Base-by-base conservation (phyloP, 352 stramenopile species). In the Aphanomyces astaci region DNA sequence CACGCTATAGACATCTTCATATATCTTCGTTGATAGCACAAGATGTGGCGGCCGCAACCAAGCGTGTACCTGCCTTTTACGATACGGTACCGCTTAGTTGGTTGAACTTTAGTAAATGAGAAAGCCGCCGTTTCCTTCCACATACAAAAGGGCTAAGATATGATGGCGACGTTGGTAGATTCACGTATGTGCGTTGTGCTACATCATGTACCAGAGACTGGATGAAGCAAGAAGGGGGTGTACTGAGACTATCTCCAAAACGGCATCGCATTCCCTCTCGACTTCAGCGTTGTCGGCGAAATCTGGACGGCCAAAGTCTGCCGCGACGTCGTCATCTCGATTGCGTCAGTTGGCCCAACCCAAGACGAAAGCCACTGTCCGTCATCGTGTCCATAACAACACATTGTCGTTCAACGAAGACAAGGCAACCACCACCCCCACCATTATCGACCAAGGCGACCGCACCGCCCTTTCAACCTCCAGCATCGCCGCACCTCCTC, bases 131-230 rank as follows among this genome's bases (percentile, higher is more conserved):
- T n/a, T n/a, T n/a, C n/a, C 39, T 46, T 46, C 39, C 39, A 46
- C 9, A 17, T n/a, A n/a, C n/a, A n/a, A n/a, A n/a, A n/a, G n/a
- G 9, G 39, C 9, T 17, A 46, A 17, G 39, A 17, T 17, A 46
- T 55, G 9, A 22, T 28, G 13, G 19, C 5, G 13, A 36, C 51
- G 51, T 59, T 9, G 9, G 7, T 59, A 51, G 31, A 27, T 53
- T 4, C 56, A 39, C n/a, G 56, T 65, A 5, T 65, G 56, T 31
- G 30, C 39, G 4, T n/a, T 36, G 7, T 65, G 56, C 40, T 52
- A 32, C 40, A 51, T 48, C 56, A 65, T 65, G 56, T 65, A 65
- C 33, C 56, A 65, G 39, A 22, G n/a, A 15, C 56, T 65, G 3
- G 56, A 65, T 32, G 36, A 33, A 1, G 56, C 56, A 11, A n/a